These are phyloP conservation scores for Penicillium sp. DNA, from an alignment of 2,329 filamentous ascomycete genomes.

Conservation along the genomic window DNA sequence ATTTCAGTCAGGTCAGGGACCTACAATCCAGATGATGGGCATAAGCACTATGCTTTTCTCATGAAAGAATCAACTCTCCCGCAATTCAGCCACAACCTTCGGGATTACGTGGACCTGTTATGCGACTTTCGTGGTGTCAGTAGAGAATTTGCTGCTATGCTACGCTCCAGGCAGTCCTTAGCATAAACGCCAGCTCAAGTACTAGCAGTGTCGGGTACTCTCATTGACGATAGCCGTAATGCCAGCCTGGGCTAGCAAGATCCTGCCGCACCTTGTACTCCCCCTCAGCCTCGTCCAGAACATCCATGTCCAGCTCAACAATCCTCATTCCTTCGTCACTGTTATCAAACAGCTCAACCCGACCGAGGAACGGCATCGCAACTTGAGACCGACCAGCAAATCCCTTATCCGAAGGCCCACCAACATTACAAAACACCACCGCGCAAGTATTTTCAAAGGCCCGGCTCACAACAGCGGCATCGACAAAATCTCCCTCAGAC, in stretches of 20 bases:
- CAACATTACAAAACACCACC: constrained; percentile 59
- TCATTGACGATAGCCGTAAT: constrained; percentile 11
- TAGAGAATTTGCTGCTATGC: not conserved
- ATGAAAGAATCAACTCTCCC: not conserved
- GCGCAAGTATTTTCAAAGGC: constrained; percentile 61
- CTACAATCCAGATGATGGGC: too few relatives aligned
- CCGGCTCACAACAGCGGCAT: constrained; percentile 52
- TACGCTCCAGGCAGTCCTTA: too few relatives aligned
- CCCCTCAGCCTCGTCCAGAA: constrained; percentile 42
- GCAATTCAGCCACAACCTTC: not conserved
- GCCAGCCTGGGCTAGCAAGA: constrained; percentile 9
- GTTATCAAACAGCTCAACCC: constrained; percentile 51
- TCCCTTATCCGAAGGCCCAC: constrained; percentile 52
- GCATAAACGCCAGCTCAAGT: not conserved
- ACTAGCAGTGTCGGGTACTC: not conserved
- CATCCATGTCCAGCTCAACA: constrained; percentile 52
- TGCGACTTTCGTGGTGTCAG: not conserved
- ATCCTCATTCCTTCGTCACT: constrained; percentile 57
- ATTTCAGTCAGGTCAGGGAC: not conserved
- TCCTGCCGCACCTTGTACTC: constrained; percentile 46
- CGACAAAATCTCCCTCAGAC: constrained; percentile 54
- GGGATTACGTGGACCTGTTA: not conserved
- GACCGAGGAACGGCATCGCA: constrained; percentile 54
- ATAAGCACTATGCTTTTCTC: not conserved
- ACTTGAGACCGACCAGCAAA: constrained; percentile 58